Percentiles rank a stretch among this genome's conserved stretches.
These are phyloP conservation scores for Hysterangium stoloniferum DNA, from an alignment of 768 basidiomycete species.

Conservation along the genomic window DNA sequence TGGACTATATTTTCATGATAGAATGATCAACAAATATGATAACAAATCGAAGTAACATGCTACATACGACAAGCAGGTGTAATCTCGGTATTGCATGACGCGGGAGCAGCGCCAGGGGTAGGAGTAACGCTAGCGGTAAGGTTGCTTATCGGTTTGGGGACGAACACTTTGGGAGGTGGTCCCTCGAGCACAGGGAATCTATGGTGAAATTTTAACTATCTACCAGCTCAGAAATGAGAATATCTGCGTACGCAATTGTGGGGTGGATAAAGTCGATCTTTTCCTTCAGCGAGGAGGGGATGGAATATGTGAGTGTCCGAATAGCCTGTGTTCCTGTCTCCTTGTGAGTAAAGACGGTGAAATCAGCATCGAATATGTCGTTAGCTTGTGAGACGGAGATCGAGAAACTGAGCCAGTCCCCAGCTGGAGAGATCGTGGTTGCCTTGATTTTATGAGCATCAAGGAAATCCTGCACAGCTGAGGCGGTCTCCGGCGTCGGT, in stretches of 20 bases:
- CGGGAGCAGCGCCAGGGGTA: constrained; percentile 16
- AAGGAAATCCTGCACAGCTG: constrained; percentile 12
- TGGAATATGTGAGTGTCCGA: constrained; percentile 31
- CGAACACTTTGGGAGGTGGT: neutral
- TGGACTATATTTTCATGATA: constrained; percentile 16
- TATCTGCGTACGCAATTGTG: constrained; percentile 18
- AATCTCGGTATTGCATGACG: constrained; percentile 18
- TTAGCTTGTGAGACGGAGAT: constrained; percentile 29
- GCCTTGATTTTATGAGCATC: constrained; percentile 1
- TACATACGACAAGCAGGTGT: constrained; percentile 21
- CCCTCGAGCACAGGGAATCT: neutral
- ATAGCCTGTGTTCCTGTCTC: constrained; percentile 22
- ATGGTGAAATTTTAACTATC: no score
- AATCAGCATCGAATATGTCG: constrained; percentile 28
- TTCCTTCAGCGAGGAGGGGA: constrained; percentile 25
- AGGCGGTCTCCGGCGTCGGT: constrained; percentile 6
- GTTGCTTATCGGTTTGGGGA: neutral
- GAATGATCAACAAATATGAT: neutral
- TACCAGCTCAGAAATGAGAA: no score
- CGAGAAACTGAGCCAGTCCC: constrained; percentile 30
- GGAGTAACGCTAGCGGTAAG: neutral
- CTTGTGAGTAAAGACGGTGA: constrained; percentile 26
- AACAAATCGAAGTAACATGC: neutral
- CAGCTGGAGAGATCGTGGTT: constrained; percentile 7
- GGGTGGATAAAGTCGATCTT: constrained; percentile 28